phyloP scores from a whole-genome alignment of 345 rosid species.

The Syzygium jambos region DNA sequence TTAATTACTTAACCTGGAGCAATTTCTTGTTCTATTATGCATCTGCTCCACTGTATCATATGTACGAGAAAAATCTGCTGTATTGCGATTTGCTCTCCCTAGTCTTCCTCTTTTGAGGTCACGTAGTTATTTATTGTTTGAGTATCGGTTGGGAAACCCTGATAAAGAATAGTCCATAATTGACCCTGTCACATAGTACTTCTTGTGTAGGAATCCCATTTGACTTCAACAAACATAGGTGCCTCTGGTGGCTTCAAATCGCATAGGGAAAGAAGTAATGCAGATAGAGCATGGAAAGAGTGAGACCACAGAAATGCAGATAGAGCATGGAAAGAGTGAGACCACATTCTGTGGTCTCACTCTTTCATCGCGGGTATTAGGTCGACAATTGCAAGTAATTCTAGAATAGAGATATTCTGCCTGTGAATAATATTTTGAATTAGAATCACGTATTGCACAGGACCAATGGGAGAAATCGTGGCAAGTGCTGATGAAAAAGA shows the following conservation, averaged over 20 bases:
- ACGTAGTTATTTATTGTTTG: neutral
- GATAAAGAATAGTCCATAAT: neutral
- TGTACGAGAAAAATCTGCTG: neutral
- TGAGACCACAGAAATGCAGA: conserved; percentile 56
- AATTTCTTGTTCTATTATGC: neutral
- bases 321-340: conserved; percentile 75
- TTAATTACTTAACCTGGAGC: neutral
- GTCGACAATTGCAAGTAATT: neutral
- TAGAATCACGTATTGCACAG: conserved; percentile 23
- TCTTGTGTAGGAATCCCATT: neutral
- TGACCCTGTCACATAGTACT: neutral
- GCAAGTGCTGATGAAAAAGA: conserved; percentile 61
- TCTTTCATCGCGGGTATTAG: conserved; percentile 80
- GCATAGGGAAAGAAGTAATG: conserved; percentile 68
- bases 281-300: conserved; percentile 81
- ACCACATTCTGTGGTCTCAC: conserved; percentile 70
- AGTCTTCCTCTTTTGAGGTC: neutral
- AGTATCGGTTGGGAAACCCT: neutral
- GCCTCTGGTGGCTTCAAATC: conserved; percentile 80
- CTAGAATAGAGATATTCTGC: neutral
- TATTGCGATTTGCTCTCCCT: neutral
- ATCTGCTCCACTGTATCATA: neutral
- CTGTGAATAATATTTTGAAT: neutral
- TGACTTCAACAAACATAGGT: conserved; percentile 30
- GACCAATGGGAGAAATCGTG: conserved; percentile 76